Evolutionary conservation across 2,329 filamentous ascomycete genomes (phyloP), one percentile per base, ranked within the genome.

Genomic region (Spiromastix sp.): DNA sequence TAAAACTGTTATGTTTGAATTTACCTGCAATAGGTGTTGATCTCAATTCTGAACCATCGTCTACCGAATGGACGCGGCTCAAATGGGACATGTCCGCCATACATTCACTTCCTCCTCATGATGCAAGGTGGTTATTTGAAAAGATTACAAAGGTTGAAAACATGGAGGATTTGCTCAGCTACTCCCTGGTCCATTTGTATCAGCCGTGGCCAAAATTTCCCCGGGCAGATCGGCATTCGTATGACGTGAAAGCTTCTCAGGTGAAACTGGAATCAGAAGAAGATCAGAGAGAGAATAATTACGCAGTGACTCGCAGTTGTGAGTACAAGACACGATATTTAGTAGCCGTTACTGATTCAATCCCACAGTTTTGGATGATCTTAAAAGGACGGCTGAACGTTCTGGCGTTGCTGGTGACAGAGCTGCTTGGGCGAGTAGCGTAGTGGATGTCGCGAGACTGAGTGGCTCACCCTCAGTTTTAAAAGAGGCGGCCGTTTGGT

Each of bases 51-150:
- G n/a, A n/a, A n/a, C n/a, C n/a, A n/a, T n/a, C n/a, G n/a, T n/a
- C n/a, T n/a, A n/a, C n/a, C n/a, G 37, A 42, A 19, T 6, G 8
- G 6, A 2, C 27, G 11, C 21, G 12, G 36, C n/a, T 34, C 27
- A 17, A 17, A 17, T 15, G 34, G 2, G 27, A 42, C n/a, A 30
- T 22, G 39, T 2, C 9, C 5, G 19, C 4, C 21, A 22, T 42
- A 9, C 16, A 20, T 3, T 19, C 10, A 2, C 30, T 42, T 26
- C 30, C 39, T 17, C 8, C 9, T 11, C 10, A 24, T 10, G 39
- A 42, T 34, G 28, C 37, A 0, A 28, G 22, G 15, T 42, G 39
- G 39, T 22, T 42, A 5, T 34, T 32, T n/a, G 36, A 36, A 15
- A 21, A 12, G 10, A 30, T 36, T 9, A 12, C 15, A 4, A 31